Percentiles rank a stretch among this genome's conserved stretches.
Evolutionary conservation across 257 asterid species (phyloP).

Genomic region (Lithospermum erythrorhizon): DNA sequence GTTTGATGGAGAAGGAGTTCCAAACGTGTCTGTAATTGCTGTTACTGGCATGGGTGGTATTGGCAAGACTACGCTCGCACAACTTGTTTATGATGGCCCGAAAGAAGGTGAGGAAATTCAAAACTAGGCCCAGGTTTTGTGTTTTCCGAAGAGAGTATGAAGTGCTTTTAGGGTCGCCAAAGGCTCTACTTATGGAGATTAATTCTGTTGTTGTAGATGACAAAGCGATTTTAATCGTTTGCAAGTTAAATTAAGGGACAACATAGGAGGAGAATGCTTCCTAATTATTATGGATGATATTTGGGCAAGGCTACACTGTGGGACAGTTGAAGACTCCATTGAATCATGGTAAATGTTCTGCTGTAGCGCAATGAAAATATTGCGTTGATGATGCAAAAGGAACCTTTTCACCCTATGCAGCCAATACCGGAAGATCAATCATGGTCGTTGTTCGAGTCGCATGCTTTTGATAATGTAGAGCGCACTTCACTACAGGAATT

Average conservation of each 20-base stretch:
- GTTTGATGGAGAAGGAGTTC: background rate
- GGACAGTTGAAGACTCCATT: conserved; percentile 31
- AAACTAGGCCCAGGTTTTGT: conserved; percentile 36
- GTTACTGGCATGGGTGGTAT: conserved; percentile 24
- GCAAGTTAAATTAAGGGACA: conserved; percentile 32
- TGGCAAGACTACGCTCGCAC: conserved; percentile 57
- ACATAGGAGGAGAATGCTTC: conserved; percentile 28
- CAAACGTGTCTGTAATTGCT: background rate
- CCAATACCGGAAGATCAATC: conserved; percentile 13
- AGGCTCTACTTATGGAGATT: background rate
- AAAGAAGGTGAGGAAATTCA: conserved; percentile 22
- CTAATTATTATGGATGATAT: conserved; percentile 52
- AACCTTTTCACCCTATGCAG: conserved; percentile 15
- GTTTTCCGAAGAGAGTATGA: conserved; percentile 42
- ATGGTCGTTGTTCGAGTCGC: conserved; percentile 8
- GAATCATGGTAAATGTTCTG: conserved; percentile 28
- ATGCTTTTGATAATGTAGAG: conserved; percentile 2
- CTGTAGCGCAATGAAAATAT: conserved; percentile 32
- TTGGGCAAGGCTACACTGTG: too few species aligned
- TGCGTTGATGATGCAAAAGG: conserved; percentile 29
- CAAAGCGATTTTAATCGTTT: conserved; percentile 22
- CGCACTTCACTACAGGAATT: background rate
- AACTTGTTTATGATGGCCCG: conserved; percentile 36
- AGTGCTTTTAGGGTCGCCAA: conserved; percentile 6
- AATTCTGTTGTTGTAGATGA: background rate